Evolutionary conservation across 441 rosid genomes (phyloP).

Genomic region (Gossypium davidsonii): DNA sequence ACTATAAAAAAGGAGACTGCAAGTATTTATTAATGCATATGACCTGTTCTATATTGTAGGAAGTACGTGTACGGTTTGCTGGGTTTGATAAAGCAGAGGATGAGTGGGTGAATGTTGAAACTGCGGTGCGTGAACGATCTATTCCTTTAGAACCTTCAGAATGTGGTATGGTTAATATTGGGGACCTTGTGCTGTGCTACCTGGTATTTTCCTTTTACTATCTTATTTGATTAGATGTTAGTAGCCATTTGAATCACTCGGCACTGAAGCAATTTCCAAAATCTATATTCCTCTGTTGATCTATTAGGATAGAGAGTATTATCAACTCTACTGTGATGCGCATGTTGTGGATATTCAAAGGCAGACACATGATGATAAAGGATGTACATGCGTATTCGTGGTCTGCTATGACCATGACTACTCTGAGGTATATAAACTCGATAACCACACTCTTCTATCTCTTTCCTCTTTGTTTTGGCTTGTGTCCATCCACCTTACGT

Average conservation of each 20-base stretch:
- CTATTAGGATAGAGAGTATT: constrained; percentile 49
- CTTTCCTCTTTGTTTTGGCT: not conserved
- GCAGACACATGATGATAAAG: constrained; percentile 36
- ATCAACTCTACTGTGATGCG: constrained; percentile 65
- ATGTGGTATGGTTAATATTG: constrained; percentile 39
- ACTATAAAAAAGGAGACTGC: not conserved
- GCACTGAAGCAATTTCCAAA: no score
- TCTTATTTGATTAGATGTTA: not conserved
- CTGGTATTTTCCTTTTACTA: constrained; percentile 32
- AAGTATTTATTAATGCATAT: not conserved
- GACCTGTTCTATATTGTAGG: constrained; percentile 35
- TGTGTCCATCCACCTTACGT: not conserved
- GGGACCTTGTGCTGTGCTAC: constrained; percentile 54
- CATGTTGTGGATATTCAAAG: constrained; percentile 52
- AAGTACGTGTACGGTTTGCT: constrained; percentile 56
- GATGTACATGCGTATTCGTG: constrained; percentile 54
- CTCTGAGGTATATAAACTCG: constrained; percentile 36
- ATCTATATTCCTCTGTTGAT: constrained; percentile 8
- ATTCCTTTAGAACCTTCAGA: constrained; percentile 61
- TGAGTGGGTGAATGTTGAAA: constrained; percentile 58
- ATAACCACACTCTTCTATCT: not conserved
- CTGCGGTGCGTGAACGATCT: constrained; percentile 46
- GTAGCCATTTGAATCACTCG: no score
- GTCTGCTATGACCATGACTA: constrained; percentile 54
- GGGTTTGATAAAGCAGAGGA: constrained; percentile 47